Evolutionary conservation across 805 yeast species (phyloP), one percentile per base, ranked within the genome.

Genomic region (Sugiyamaella mastotermitis): DNA sequence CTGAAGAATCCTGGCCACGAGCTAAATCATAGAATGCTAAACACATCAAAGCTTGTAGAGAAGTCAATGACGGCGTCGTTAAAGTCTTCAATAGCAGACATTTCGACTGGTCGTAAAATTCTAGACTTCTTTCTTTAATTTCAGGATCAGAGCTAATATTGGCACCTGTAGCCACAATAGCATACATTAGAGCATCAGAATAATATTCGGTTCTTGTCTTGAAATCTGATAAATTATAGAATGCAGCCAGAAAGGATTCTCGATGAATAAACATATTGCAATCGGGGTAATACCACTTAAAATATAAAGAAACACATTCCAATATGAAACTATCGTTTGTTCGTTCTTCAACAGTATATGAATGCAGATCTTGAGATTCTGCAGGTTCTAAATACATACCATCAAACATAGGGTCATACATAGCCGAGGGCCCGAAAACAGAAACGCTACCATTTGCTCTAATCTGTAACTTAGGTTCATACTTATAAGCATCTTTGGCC

Each of bases 201-300:
- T 25, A 31, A 19, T 31, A 31, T 31, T 18, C n/a, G 25, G 21
- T 31, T 14, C 8, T 25, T 10, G 19, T 25, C n/a, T 15, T 31
- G 3, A 25, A 15, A 13, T 13, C 11, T 19, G 21, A 17, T 3
- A 15, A n/a, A 18, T 31, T 25, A 14, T 13, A 19, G 24, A 31
- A 31, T 5, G 19, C 34, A 15, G 21, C 21, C 34, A 31, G 14
- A 31, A 31, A 31, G 13, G 34, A 31, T 17, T 31, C 34, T 10
- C 34, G 34, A 25, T 31, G 34, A 4, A 31, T 31, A 15, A 31
- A 31, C 23, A 17, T 31, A 14, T 31, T 23, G 3, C 19, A 15
- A 18, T 31, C 34, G 10, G 34, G 34, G 34, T 31, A 31, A 11
- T 31, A 25, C 21, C 21, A 17, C n/a, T 31, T 31, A 25, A 31